Conservation (phyloP, 768 basidiomycete species). For the Obba rivulosa region DNA sequence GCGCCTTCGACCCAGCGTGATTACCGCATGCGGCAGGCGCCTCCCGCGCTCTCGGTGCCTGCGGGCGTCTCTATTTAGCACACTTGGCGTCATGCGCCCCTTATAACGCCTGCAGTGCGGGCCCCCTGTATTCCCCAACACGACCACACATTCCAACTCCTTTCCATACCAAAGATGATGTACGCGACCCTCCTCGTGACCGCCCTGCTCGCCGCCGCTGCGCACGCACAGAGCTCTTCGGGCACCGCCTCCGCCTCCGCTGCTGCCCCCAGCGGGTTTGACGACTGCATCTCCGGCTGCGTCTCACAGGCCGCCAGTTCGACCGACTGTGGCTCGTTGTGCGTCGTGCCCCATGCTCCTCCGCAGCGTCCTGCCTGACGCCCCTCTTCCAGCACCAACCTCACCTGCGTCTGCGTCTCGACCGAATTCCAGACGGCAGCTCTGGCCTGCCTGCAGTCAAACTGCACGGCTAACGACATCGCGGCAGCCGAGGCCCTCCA, state of each 20-base stretch:
- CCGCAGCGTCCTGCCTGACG: too few relatives aligned
- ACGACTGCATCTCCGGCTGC: slow-evolving; percentile 14
- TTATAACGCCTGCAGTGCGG: too few relatives aligned
- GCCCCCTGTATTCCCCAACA: too few relatives aligned
- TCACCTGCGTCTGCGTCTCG: slow-evolving; percentile 36
- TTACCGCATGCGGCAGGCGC: too few relatives aligned
- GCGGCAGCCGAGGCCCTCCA: slow-evolving; percentile 29
- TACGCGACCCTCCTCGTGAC: slow-evolving; percentile 1
- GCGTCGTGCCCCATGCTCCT: neutral
- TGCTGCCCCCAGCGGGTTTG: slow-evolving; percentile 1
- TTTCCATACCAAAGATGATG: slow-evolving; percentile 1
- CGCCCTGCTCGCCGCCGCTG: slow-evolving; percentile 7
- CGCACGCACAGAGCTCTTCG: slow-evolving; percentile 10
- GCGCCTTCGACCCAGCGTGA: too few relatives aligned
- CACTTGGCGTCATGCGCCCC: too few relatives aligned
- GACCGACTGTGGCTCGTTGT: slow-evolving; percentile 13
- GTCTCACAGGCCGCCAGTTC: slow-evolving; percentile 7
- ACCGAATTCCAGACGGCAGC: slow-evolving; percentile 31
- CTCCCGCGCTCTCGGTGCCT: too few relatives aligned
- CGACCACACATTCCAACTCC: too few relatives aligned
- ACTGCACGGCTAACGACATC: slow-evolving; percentile 29
- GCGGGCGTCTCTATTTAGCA: too few relatives aligned
- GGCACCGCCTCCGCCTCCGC: slow-evolving; percentile 1
- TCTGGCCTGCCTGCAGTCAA: slow-evolving; percentile 25
- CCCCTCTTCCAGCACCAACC: slow-evolving; percentile 28